Conservation (phyloP, 805 yeast genomes). For the Martiniozyma abietophila region DNA sequence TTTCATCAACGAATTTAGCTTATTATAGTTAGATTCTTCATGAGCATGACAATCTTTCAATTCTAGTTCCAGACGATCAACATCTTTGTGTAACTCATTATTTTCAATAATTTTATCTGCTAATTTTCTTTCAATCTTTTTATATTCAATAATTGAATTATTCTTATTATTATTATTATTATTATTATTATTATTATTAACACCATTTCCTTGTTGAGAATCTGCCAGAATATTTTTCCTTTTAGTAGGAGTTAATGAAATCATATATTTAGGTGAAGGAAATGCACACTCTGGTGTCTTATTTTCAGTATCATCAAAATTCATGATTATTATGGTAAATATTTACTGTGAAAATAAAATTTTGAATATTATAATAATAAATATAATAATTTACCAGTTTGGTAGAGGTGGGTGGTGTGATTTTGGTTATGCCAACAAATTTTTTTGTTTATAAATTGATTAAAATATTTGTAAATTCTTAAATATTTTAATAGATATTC, state of each 20-base stretch:
- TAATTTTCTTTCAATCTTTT: conserved; percentile 20
- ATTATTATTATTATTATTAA: conserved; percentile 1
- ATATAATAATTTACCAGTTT: too few relatives aligned
- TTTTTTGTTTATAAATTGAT: too few relatives aligned
- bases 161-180: too few relatives aligned
- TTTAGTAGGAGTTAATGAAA: not conserved
- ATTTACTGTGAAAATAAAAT: too few relatives aligned
- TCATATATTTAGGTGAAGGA: not conserved
- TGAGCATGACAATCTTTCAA: conserved; percentile 23
- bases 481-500: too few relatives aligned
- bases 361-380: too few relatives aligned
- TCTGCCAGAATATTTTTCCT: too few relatives aligned
- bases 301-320: conserved; percentile 3
- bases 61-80: conserved; percentile 29
- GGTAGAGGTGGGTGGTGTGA: too few relatives aligned
- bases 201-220: conserved; percentile 1
- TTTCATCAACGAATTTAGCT: conserved; percentile 22
- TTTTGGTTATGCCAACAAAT: too few relatives aligned
- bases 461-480: too few relatives aligned
- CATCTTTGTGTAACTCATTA: conserved; percentile 25
- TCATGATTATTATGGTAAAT: too few relatives aligned
- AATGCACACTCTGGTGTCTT: not conserved
- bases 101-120: conserved; percentile 24
- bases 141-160: conserved; percentile 14
- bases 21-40: conserved; percentile 16